Percentiles rank a stretch among this genome's conserved stretches.
These are phyloP conservation scores for Leptographium flavum DNA, from an alignment of 2,329 filamentous ascomycete species.

Conservation along the genomic window DNA sequence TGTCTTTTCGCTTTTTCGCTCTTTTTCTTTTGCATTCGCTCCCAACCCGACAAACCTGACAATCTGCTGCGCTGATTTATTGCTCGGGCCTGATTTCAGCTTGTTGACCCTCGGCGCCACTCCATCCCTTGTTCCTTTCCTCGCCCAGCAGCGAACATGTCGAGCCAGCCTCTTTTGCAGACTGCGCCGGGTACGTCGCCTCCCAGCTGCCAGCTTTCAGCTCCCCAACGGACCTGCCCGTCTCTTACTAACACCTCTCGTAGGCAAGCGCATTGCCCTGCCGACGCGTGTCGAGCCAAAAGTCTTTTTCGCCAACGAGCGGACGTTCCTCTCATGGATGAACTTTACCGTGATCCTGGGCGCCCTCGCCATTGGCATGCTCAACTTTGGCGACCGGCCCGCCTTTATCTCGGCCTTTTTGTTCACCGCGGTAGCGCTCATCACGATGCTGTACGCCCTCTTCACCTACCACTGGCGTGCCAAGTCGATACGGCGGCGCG, in stretches of 20 bases:
- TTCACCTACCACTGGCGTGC: constrained; percentile 96
- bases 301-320: constrained; percentile 99
- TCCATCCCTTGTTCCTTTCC: constrained; percentile 6
- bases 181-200: constrained; percentile 62
- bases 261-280: constrained; percentile 95
- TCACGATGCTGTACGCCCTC: constrained; percentile 88
- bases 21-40: too few relatives aligned
- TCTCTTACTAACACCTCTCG: constrained; percentile 2
- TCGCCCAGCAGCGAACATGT: constrained; percentile 46
- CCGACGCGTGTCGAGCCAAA: constrained; percentile 97
- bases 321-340: constrained; percentile 97
- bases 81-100: too few relatives aligned
- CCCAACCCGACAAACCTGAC: too few relatives aligned
- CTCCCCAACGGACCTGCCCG: background rate
- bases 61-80: too few relatives aligned
- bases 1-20: too few relatives aligned
- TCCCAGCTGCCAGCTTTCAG: background rate
- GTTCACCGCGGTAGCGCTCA: constrained; percentile 89
- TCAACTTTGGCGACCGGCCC: constrained; percentile 93
- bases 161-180: constrained; percentile 89
- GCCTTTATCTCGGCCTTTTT: constrained; percentile 88
- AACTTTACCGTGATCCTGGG: constrained; percentile 99
- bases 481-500: constrained; percentile 77
- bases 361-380: constrained; percentile 86
- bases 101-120: background rate